Percentiles rank a stretch among this genome's conserved stretches.
phyloP scores from a whole-genome alignment of 768 basidiomycete species.

The Tephrocybe sp. region DNA sequence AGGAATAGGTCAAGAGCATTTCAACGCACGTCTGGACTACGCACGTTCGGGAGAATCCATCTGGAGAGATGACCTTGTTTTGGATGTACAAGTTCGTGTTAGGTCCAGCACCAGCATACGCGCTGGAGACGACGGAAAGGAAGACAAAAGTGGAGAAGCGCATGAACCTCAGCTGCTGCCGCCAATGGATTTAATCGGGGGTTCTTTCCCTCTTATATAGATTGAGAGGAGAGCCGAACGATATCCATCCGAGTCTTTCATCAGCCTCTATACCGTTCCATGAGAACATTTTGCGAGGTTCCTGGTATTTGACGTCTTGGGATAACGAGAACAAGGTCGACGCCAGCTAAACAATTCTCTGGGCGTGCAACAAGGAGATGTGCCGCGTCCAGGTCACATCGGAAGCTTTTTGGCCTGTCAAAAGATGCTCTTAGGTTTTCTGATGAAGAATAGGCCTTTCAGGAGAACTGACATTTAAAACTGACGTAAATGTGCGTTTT shows the following conservation, averaged over 20 bases:
- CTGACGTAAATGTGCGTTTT: too few species aligned
- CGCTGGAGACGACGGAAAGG: constrained; percentile 3
- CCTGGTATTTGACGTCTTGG: neutral
- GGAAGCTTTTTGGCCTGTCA: too few species aligned
- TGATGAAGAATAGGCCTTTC: too few species aligned
- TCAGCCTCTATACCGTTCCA: neutral
- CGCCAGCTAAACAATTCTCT: too few species aligned
- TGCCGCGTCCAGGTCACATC: too few species aligned
- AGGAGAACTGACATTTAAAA: too few species aligned
- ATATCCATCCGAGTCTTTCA: neutral
- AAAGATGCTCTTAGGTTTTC: too few species aligned
- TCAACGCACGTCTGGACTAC: constrained; percentile 1
- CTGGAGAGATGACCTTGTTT: constrained; percentile 39
- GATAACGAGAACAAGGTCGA: too few species aligned
- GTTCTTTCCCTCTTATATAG: neutral
- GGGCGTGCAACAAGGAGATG: too few species aligned
- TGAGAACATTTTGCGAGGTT: neutral
- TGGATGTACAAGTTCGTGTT: constrained; percentile 28
- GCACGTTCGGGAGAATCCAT: constrained; percentile 38
- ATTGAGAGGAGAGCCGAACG: neutral
- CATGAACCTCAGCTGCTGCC: neutral
- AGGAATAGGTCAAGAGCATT: neutral
- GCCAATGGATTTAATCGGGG: neutral
- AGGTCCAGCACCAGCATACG: constrained; percentile 4
- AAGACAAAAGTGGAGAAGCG: neutral